Base-by-base conservation (phyloP, 2,329 filamentous ascomycete genomes). In the Fusarium succisae region DNA sequence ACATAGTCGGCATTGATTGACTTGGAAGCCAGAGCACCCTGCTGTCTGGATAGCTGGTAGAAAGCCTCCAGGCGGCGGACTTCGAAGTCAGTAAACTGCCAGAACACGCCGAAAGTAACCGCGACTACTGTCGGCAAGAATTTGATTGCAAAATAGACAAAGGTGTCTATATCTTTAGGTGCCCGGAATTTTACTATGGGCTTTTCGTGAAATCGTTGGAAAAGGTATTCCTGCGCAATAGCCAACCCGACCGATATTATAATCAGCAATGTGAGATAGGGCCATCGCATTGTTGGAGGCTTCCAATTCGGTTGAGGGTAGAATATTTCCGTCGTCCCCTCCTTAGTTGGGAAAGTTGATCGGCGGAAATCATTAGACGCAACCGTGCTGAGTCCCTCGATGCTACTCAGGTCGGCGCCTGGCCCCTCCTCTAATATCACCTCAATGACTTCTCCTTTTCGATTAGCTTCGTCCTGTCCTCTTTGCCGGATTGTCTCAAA, bases 1-100 rank as follows among this genome's bases (percentile, higher is more conserved):
- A 93, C 86, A 68, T 94, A 94, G 80, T 94, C 91, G 69, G 93
- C 91, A 72, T 94, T 94, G 77, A 94, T 88, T 0, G 91, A 93
- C 78, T 90, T 88, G 44, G 87, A 88, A 0, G 91, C 91, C 26
- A 91, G 81, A 2, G 91, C 90, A 20, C 91, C 91, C 7, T 85
- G 86, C 7, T 86, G 83, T 70, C 86, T 89, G 7, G 90, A 91
- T 56, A 93, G 83, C 78, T 92, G 91, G 73, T 91, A 91, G 75
- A 89, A 92, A 0, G 91, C 88, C 78, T 93, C 91, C 35, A 92
- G 81, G n/a, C 91, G 87, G 77, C 88, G 90, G 6, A 92, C 89
- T 74, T 92, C 90, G 67, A 91, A 90, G 79, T 92, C 90, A 43
- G 88, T 89, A 18, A 91, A 85, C 80, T 92, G 90, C 90, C 90